phyloP scores from a whole-genome alignment of 208 protist species.

The Tetramitus jugosus region DNA sequence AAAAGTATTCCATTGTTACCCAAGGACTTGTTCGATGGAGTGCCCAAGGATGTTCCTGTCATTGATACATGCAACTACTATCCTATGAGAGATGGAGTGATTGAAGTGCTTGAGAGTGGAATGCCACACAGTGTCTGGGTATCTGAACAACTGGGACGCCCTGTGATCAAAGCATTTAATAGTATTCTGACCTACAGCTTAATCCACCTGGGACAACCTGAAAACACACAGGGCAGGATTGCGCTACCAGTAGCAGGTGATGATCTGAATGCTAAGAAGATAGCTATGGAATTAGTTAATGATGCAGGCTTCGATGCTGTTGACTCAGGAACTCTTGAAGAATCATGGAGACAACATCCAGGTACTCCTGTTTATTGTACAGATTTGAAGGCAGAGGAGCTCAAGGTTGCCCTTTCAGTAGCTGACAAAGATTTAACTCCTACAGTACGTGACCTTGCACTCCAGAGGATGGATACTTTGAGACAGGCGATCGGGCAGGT shows the following conservation, averaged over 20 bases:
- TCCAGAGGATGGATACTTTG: no score
- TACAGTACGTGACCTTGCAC: no score
- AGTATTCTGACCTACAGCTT: neutral
- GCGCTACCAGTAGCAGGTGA: neutral
- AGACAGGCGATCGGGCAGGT: no score
- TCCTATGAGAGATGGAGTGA: neutral
- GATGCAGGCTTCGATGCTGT: neutral
- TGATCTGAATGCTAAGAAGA: neutral
- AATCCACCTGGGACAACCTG: neutral
- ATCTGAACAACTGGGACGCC: neutral
- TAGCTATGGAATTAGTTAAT: neutral
- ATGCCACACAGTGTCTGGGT: neutral
- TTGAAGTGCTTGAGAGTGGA: neutral
- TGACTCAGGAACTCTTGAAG: neutral
- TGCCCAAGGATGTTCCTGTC: neutral
- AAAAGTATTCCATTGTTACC: neutral
- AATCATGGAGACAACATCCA: conserved; percentile 6
- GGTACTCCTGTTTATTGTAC: neutral
- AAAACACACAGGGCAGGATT: neutral
- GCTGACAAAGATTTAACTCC: no score
- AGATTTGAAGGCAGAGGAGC: neutral
- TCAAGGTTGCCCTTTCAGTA: neutral
- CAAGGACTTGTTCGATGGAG: neutral
- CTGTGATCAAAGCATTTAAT: neutral
- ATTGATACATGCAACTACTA: neutral